phyloP scores from a whole-genome alignment of 2,329 filamentous ascomycete genomes.

The Penicillium sp. region DNA sequence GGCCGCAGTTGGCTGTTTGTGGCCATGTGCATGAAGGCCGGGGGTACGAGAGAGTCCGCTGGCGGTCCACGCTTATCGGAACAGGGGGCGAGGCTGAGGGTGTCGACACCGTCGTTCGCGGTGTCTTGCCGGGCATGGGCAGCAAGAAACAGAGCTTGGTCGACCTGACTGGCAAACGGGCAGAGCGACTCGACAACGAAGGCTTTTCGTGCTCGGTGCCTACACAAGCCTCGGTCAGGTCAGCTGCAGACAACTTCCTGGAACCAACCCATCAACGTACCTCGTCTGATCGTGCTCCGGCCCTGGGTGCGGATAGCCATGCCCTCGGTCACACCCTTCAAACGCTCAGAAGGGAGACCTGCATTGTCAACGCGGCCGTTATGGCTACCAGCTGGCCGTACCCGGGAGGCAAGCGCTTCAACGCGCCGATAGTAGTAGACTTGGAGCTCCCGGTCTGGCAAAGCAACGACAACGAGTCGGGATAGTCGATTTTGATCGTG shows the following conservation, averaged over 20 bases:
- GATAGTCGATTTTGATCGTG: conserved; percentile 2
- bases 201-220: conserved; percentile 16
- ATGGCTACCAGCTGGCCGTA: conserved; percentile 67
- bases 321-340: conserved; percentile 13
- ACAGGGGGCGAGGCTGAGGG: conserved; percentile 1
- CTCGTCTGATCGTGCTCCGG: conserved; percentile 5
- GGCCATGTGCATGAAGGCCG: conserved; percentile 60
- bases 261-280: conserved; percentile 5
- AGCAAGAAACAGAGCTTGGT: conserved; percentile 56
- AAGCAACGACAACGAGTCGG: conserved; percentile 10
- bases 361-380: conserved; percentile 75
- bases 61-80: conserved; percentile 31
- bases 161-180: conserved; percentile 50
- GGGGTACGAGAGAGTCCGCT: conserved; percentile 53
- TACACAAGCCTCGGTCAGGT: conserved; percentile 5
- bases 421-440: conserved; percentile 83
- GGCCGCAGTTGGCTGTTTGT: conserved; percentile 54
- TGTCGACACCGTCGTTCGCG: conserved; percentile 17
- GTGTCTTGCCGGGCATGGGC: conserved; percentile 41
- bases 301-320: conserved; percentile 11
- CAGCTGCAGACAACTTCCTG: conserved; percentile 5
- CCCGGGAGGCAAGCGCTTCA: conserved; percentile 59
- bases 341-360: conserved; percentile 62
- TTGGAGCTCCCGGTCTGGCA: conserved; percentile 65
- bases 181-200: conserved; percentile 33